phyloP scores from a whole-genome alignment of 257 asterid species.

The Coffea canephora region DNA sequence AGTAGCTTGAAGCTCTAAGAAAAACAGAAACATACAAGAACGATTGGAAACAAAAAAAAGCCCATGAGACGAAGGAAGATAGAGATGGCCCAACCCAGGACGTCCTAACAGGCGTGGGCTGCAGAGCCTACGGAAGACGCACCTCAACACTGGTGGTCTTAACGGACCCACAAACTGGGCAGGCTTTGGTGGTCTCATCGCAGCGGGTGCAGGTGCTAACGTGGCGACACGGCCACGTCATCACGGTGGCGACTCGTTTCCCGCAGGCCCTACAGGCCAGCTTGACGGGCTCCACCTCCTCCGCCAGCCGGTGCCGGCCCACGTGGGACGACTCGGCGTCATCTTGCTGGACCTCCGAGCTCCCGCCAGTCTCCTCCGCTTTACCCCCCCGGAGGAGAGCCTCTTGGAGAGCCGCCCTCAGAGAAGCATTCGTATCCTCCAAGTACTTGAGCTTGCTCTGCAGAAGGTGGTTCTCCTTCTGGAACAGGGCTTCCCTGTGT shows the following conservation, averaged over 20 bases:
- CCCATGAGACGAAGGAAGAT: background rate
- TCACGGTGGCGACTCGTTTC: constrained; percentile 32
- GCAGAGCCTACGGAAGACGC: constrained; percentile 16
- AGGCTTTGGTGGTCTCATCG: constrained; percentile 7
- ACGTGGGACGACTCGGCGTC: constrained; percentile 37
- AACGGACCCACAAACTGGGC: constrained; percentile 42
- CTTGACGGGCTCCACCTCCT: constrained; percentile 20
- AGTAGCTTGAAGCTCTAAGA: too few species aligned
- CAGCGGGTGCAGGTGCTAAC: constrained; percentile 43
- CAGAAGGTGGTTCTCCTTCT: constrained; percentile 14
- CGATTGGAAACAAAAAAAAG: background rate
- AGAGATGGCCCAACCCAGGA: background rate
- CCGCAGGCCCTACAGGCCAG: constrained; percentile 37
- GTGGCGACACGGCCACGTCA: constrained; percentile 61
- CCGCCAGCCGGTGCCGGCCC: constrained; percentile 12
- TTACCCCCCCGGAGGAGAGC: background rate
- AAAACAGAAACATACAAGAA: too few species aligned
- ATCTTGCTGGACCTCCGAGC: constrained; percentile 12
- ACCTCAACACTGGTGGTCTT: constrained; percentile 22
- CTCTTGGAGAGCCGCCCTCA: constrained; percentile 1
- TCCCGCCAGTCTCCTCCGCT: background rate
- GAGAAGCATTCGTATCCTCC: constrained; percentile 15
- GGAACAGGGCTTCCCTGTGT: constrained; percentile 7
- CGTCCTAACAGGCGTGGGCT: background rate
- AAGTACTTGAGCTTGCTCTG: constrained; percentile 7